Base-by-base conservation (phyloP, 2,329 filamentous ascomycete genomes). In the Fusarium pseudograminearum region DNA sequence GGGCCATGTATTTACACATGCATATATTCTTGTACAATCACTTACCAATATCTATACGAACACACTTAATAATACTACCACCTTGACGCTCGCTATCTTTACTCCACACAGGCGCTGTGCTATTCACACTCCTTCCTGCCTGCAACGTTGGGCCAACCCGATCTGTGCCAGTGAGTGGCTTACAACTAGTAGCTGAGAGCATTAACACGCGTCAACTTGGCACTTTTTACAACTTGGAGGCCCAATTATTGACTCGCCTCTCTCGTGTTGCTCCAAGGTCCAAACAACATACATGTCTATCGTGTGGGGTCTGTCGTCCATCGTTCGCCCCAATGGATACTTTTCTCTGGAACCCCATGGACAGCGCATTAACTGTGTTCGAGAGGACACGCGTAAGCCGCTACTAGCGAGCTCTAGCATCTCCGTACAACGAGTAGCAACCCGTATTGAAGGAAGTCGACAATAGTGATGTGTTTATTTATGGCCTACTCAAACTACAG, bases 381-480 rank as follows among this genome's bases (percentile, higher is more conserved):
- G n/a, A 38, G 38, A 28, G 36, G 24, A 63, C 67, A 74, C 71
- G 64, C 71, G 71, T 73, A 69, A 74, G 59, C 72, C 61, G 67
- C 69, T 65, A 71, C 72, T 68, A 74, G 71, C 38, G 40, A 52
- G 24, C 47, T 48, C 47, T 38, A 60, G 20, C n/a, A 41, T 65
- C 52, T 58, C 28, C 24, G 24, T 57, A 45, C 36, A 36, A 44
- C 20, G 38, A 40, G 26, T 16, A 26, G 20, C 42, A 28, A 20
- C 33, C 26, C 57, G 18, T 59, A 45, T 34, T 36, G 20, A 34
- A 26, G 51, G 24, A 42, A 24, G 41, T 40, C 61, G 28, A 41
- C 22, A 57, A 24, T 14, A 53, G 33, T 30, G 20, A 18, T 26
- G 18, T 28, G 33, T 33, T 31, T 48, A 38, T 38, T 44, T 60